phyloP scores from a whole-genome alignment of 1,284 basidiomycete species.

The Rhizoctonia solani region DNA sequence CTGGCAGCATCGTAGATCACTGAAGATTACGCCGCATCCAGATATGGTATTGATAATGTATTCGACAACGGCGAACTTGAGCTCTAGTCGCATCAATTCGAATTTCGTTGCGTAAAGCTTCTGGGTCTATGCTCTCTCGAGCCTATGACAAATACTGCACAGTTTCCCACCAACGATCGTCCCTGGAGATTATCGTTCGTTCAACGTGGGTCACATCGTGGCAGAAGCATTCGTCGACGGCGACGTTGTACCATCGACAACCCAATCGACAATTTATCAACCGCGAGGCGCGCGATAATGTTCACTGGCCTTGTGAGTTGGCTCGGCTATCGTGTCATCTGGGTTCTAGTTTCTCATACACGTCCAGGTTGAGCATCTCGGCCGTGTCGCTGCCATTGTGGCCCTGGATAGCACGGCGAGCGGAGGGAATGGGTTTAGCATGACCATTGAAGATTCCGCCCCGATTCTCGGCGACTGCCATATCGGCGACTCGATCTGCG shows the following conservation, averaged over 20 bases:
- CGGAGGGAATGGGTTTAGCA: conserved; percentile 72
- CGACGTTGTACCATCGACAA: neutral
- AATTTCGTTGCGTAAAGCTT: conserved; percentile 11
- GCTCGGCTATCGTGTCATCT: neutral
- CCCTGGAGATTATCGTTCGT: conserved; percentile 2
- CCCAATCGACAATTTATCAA: neutral
- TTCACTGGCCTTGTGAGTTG: conserved; percentile 40
- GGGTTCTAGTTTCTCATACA: neutral
- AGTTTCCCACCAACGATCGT: conserved; percentile 2
- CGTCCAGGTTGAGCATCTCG: conserved; percentile 68
- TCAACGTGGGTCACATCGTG: too few species aligned
- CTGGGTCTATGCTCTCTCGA: neutral
- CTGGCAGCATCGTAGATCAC: conserved; percentile 1
- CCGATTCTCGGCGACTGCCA: conserved; percentile 89
- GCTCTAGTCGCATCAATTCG: conserved; percentile 18
- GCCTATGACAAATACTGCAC: neutral
- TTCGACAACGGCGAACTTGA: neutral
- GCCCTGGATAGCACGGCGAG: conserved; percentile 55
- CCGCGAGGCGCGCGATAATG: conserved; percentile 33
- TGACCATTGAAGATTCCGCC: conserved; percentile 76
- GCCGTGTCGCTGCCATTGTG: conserved; percentile 64
- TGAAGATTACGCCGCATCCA: conserved; percentile 6
- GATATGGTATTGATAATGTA: conserved; percentile 16
- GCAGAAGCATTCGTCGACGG: neutral
- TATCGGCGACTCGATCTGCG: conserved; percentile 93